Percentiles rank a stretch among this genome's conserved stretches.
Evolutionary conservation across 1,284 basidiomycete genomes (phyloP).

Genomic region (Porogramme epimiltina): DNA sequence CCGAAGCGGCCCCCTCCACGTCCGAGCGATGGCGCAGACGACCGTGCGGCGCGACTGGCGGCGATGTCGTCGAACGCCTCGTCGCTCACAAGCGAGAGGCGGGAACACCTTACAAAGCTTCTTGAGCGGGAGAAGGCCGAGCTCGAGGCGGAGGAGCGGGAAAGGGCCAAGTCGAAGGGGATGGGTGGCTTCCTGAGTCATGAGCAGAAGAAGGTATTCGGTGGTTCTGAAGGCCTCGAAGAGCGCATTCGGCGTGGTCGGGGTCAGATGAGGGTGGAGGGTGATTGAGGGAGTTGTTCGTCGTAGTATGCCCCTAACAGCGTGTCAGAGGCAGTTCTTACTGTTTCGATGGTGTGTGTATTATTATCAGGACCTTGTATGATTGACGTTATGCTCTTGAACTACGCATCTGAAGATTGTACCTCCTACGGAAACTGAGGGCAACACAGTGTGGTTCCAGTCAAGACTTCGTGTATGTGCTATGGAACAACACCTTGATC

Average conservation of each 20-base stretch:
- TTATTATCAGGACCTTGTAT: too few relatives aligned
- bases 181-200: slow-evolving; percentile 72
- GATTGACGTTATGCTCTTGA: too few relatives aligned
- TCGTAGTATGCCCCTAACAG: neutral
- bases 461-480: too few relatives aligned
- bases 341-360: too few relatives aligned
- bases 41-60: slow-evolving; percentile 81
- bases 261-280: slow-evolving; percentile 34
- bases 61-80: slow-evolving; percentile 82
- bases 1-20: slow-evolving; percentile 23
- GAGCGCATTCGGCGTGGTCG: slow-evolving; percentile 72
- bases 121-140: slow-evolving; percentile 76
- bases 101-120: slow-evolving; percentile 61
- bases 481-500: too few relatives aligned
- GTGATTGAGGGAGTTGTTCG: slow-evolving; percentile 25
- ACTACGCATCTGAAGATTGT: too few relatives aligned
- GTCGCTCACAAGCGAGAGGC: slow-evolving; percentile 64
- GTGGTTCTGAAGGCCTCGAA: slow-evolving; percentile 73
- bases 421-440: too few relatives aligned
- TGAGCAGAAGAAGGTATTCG: slow-evolving; percentile 79
- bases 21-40: slow-evolving; percentile 39
- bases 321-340: too few relatives aligned
- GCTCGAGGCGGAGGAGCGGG: slow-evolving; percentile 61
- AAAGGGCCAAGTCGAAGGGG: slow-evolving; percentile 65
- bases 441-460: too few relatives aligned